phyloP scores from a whole-genome alignment of 768 basidiomycete species.

The Grammothele lineata region DNA sequence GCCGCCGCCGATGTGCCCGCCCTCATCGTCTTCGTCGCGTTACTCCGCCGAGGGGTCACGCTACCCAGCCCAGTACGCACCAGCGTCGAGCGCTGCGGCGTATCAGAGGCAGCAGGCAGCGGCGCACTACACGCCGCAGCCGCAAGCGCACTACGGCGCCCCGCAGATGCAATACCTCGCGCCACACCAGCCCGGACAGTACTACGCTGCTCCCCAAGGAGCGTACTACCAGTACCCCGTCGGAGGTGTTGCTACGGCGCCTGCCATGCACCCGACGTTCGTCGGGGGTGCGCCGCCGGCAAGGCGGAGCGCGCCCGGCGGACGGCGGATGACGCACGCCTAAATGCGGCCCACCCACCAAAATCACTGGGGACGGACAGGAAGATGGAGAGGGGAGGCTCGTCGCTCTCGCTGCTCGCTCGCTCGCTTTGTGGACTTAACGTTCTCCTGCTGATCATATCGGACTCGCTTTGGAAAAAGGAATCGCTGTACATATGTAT shows the following conservation, averaged over 20 bases:
- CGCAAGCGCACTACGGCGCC: too few relatives aligned
- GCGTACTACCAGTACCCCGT: too few relatives aligned
- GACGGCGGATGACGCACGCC: constrained; percentile 11
- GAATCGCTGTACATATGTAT: not conserved
- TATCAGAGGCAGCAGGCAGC: too few relatives aligned
- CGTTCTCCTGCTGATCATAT: not conserved
- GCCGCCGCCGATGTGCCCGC: constrained; percentile 8
- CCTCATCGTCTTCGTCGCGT: not conserved
- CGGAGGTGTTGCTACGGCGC: too few relatives aligned
- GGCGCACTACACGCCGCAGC: too few relatives aligned
- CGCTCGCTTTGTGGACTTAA: not conserved
- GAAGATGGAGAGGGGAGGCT: not conserved
- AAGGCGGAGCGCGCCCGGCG: constrained; percentile 6
- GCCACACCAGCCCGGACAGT: too few relatives aligned
- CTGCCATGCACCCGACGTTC: not conserved
- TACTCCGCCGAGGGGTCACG: not conserved
- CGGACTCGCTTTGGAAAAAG: too few relatives aligned
- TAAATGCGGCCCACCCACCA: not conserved
- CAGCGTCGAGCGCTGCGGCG: too few relatives aligned
- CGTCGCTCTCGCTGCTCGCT: not conserved
- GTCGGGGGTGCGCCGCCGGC: not conserved
- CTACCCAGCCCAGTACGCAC: too few relatives aligned
- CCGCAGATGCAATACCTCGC: too few relatives aligned
- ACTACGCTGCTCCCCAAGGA: too few relatives aligned
- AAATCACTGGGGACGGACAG: not conserved